Base-by-base conservation (phyloP, 169 alveolate species). In the Eimeria acervulina region DNA sequence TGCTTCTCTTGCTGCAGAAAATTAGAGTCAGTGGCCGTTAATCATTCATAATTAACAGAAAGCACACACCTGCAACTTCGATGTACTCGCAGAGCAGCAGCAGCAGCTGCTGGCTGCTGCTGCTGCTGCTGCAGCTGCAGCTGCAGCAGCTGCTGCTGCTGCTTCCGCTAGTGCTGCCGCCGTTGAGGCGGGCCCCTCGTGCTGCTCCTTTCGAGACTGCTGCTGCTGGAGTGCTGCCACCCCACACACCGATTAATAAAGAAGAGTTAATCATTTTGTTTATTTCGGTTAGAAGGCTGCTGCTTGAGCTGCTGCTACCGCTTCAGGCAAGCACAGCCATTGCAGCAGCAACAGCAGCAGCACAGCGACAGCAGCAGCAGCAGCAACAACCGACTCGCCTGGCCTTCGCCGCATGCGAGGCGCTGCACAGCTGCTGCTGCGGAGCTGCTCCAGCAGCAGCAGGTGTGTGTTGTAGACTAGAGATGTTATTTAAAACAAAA, bases 91-190 rank as follows among this genome's bases (percentile, higher is more conserved):
- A 51, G 59, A 51, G 2, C 59, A 51, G 59, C 59, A 51, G 59
- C 59, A 51, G 59, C 76, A 66, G 76, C 76, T 12, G 28, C n/a
- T 3, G 10, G 76, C 76, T 19, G 76, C 76, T 7, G 38, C 76
- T 66, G 76, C 76, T 66, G 76, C 76, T 23, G 76, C 76, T 55
- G 68, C 68, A 17, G 68, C 76, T 19, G 76, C 28, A 19, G 31
- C 76, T 66, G 76, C 76, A 1, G 76, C 76, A 19, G 76, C 76
- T 66, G 76, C 33, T 66, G 31, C 23, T 17, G 85, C 85, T 74
- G 40, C 85, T 74, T 33, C 47, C 51, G 52, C 47, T 33, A 52
- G 52, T 74, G 85, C 85, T 74, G 85, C 85, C 40, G 85, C 52
- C 19, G 26, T 31, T 28, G 12, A 7, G 33, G 36, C 40, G 36